Percentiles rank a stretch among this genome's conserved stretches.
Conservation (phyloP, 768 basidiomycete species). For the Mycena kentingensis region DNA sequence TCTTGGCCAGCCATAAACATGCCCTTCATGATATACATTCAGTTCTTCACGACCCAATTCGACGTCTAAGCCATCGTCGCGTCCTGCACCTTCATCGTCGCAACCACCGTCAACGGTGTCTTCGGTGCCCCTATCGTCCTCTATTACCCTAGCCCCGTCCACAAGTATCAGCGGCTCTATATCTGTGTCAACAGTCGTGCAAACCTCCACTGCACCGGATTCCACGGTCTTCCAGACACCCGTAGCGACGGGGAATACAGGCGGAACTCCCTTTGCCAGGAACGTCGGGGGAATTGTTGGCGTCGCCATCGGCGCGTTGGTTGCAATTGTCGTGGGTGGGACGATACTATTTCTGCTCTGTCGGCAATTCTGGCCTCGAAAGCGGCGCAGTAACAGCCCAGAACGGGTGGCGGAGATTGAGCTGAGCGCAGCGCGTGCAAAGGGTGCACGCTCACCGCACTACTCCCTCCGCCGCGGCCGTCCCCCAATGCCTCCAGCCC, state of each 20-base stretch:
- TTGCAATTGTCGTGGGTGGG: slow-evolving; percentile 6
- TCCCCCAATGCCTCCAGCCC: background rate
- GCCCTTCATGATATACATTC: too few species aligned
- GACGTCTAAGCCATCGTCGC: too few species aligned
- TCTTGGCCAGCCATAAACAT: too few species aligned
- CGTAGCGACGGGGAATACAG: background rate
- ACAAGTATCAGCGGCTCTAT: background rate
- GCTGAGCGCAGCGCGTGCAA: background rate
- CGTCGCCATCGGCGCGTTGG: slow-evolving; percentile 10
- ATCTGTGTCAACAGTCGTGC: background rate
- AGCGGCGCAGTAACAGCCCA: too few species aligned
- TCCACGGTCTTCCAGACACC: background rate
- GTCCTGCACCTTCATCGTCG: too few species aligned
- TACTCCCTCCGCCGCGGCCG: background rate
- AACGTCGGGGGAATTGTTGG: slow-evolving; percentile 13
- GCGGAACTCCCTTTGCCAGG: slow-evolving; percentile 3
- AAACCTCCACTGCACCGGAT: background rate
- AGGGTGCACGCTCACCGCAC: background rate
- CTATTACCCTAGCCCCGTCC: background rate
- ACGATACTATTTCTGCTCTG: slow-evolving; percentile 6
- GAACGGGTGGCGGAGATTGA: background rate
- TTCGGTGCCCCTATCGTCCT: background rate
- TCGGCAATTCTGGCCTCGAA: background rate
- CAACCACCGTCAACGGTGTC: too few species aligned
- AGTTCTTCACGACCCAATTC: too few species aligned